phyloP scores from a whole-genome alignment of 1,284 basidiomycete genomes.

The Cystobasidium pallidum region DNA sequence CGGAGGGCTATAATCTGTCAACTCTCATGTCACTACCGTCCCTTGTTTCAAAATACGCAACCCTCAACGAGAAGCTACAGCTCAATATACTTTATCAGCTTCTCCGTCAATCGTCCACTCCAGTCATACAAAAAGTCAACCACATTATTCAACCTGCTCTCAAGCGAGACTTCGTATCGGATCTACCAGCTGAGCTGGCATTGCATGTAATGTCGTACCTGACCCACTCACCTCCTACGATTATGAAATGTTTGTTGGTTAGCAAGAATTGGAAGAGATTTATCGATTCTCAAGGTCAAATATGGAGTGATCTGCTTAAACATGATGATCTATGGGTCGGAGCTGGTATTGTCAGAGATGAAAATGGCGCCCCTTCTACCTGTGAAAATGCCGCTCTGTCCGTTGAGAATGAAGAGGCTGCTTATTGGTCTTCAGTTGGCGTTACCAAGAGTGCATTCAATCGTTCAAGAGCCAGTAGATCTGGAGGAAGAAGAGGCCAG shows the following conservation, averaged over 20 bases:
- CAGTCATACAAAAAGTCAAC: conserved; percentile 78
- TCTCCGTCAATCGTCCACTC: conserved; percentile 77
- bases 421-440: conserved; percentile 24
- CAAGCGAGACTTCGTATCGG: conserved; percentile 81
- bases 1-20: conserved; percentile 59
- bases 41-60: conserved; percentile 72
- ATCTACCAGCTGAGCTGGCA: conserved; percentile 80
- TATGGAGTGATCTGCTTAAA: conserved; percentile 80
- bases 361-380: not conserved
- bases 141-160: conserved; percentile 79
- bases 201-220: conserved; percentile 77
- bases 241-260: conserved; percentile 68
- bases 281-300: conserved; percentile 78
- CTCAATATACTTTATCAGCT: conserved; percentile 82
- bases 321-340: conserved; percentile 81
- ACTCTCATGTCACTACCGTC: conserved; percentile 77
- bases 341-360: conserved; percentile 51
- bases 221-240: conserved; percentile 61
- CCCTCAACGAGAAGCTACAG: conserved; percentile 72
- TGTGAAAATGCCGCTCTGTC: not conserved
- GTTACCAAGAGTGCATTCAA: not conserved
- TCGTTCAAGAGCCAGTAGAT: not conserved
- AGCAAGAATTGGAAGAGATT: conserved; percentile 77
- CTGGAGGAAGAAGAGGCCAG: conserved; percentile 1
- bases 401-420: conserved; percentile 32